Evolutionary conservation across 176 grass and related monocot species (phyloP).

Genomic region (Thinopyrum elongatum): DNA sequence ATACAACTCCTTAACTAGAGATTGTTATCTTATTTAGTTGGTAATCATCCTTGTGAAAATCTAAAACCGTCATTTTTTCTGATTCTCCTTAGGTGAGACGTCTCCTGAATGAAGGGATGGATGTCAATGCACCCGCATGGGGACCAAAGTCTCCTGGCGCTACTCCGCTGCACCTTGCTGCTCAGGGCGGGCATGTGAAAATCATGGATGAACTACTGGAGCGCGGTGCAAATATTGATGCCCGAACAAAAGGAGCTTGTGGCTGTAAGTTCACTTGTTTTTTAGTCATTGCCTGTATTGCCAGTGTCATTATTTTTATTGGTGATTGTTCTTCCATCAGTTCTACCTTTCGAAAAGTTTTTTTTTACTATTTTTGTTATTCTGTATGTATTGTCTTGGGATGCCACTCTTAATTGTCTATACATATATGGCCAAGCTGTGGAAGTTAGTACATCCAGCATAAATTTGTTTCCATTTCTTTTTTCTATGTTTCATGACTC

Average conservation of each 20-base stretch:
- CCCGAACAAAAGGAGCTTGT: conserved; percentile 90
- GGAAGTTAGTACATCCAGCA: neutral
- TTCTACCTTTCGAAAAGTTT: neutral
- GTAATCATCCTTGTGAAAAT: neutral
- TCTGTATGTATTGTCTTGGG: neutral
- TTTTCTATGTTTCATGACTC: neutral
- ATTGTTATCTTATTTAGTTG: too few relatives aligned
- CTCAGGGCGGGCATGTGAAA: conserved; percentile 87
- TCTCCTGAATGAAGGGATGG: conserved; percentile 77
- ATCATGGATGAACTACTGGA: conserved; percentile 95
- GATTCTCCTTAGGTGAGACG: conserved; percentile 53
- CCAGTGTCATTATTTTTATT: neutral
- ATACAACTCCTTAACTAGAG: neutral
- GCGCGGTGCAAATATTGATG: conserved; percentile 93
- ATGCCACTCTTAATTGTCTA: neutral
- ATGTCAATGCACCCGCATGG: conserved; percentile 73
- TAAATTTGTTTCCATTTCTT: neutral
- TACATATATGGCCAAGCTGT: neutral
- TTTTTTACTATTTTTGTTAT: neutral
- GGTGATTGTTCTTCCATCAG: neutral
- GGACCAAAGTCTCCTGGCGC: conserved; percentile 80
- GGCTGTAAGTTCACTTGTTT: conserved; percentile 71
- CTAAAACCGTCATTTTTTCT: neutral
- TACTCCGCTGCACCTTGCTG: conserved; percentile 86
- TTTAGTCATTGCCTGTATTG: neutral